A percentile compares a stretch with the other conserved stretches of the same genome.
These are phyloP conservation scores for Protostelium mycophagum DNA, from an alignment of 78 protist genomes.

Conservation along the genomic window DNA sequence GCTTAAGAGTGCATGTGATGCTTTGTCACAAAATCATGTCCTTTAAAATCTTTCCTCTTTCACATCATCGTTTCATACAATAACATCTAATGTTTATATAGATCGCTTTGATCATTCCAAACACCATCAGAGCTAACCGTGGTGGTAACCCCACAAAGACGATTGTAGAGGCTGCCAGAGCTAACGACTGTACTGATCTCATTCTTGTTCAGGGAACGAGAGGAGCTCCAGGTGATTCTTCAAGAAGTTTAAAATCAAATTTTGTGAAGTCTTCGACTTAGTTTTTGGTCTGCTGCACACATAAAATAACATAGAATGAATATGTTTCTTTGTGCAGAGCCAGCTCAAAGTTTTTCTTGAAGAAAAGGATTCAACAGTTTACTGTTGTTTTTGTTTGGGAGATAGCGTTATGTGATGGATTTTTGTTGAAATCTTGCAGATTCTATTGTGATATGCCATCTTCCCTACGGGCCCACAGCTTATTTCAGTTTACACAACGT, in stretches of 20 bases:
- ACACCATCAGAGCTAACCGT: conserved; percentile 89
- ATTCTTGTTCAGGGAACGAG: conserved; percentile 95
- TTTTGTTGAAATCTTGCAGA: conserved; percentile 23
- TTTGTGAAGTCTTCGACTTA: no score
- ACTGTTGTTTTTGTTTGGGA: neutral
- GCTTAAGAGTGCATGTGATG: neutral
- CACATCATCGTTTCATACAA: no score
- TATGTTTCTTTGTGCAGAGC: no score
- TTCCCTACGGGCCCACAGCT: conserved; percentile 99
- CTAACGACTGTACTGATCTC: conserved; percentile 93
- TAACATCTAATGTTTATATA: no score
- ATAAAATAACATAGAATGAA: no score
- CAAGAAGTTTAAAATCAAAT: neutral
- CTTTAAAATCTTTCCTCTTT: no score
- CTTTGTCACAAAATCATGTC: no score
- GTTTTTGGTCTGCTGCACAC: no score
- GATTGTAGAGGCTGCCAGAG: conserved; percentile 84
- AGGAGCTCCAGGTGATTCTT: conserved; percentile 89
- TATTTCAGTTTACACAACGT: conserved; percentile 88
- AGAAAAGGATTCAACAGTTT: no score
- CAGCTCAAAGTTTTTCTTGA: no score
- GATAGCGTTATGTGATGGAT: neutral
- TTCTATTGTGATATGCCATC: conserved; percentile 92
- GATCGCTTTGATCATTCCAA: conserved; percentile 89
- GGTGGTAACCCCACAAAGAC: conserved; percentile 81